Evolutionary conservation across 202 grass and related monocot genomes (phyloP).

Genomic region (Zizania palustris): DNA sequence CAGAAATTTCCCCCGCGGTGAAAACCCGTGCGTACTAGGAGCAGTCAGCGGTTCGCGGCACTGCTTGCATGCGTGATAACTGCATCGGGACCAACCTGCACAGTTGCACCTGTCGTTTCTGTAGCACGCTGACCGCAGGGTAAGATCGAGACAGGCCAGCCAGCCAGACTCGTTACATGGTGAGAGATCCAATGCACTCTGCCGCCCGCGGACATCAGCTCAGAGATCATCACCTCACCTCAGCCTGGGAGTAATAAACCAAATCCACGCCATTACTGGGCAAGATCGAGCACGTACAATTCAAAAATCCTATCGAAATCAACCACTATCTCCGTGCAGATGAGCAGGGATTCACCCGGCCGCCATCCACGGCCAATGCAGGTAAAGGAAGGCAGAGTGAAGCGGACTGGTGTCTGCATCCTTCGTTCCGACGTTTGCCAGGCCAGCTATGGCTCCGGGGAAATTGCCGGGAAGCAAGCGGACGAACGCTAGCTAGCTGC

Average conservation of each 20-base stretch:
- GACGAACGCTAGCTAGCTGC: background rate
- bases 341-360: background rate
- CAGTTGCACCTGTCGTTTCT: background rate
- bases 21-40: too few relatives aligned
- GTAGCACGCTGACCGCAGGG: too few relatives aligned
- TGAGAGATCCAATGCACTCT: background rate
- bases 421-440: background rate
- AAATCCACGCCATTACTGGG: background rate
- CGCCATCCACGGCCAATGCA: background rate
- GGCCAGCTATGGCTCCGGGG: background rate
- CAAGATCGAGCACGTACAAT: background rate
- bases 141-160: background rate
- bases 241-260: background rate
- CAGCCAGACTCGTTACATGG: background rate
- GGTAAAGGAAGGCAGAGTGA: background rate
- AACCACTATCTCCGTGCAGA: background rate
- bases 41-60: too few relatives aligned
- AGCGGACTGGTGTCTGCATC: too few relatives aligned
- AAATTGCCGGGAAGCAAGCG: slow-evolving; percentile 1
- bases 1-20: too few relatives aligned
- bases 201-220: background rate
- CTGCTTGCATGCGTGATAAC: background rate
- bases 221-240: too few relatives aligned
- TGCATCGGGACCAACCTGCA: background rate
- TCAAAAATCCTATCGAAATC: background rate